Base-by-base conservation (phyloP, 495 filamentous ascomycete species). In the Penicillium psychrofluorescens region DNA sequence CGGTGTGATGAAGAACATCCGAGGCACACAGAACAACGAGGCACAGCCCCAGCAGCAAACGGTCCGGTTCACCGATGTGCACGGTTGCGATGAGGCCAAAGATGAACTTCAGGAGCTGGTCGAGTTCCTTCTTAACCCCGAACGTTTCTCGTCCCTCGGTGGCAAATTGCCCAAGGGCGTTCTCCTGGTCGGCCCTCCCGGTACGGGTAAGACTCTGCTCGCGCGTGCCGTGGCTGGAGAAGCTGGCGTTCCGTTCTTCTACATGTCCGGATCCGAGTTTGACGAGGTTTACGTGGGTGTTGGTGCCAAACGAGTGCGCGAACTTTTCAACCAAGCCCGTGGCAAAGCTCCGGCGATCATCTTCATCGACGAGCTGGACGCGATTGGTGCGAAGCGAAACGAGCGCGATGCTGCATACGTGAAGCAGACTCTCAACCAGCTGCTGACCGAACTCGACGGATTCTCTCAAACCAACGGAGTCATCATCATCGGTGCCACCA, bases 221-320 rank as follows among this genome's bases (percentile, higher is more conserved):
- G 92, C 92, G 45, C 86, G 94, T 51, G 92, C 92, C 9, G 92
- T 98, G 40, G 92, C 92, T 42, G 92, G 92, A 27, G 92, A 98
- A 71, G 89, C 92, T 35, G 92, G 92, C 45, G 94, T 97, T 14
- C 92, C 92, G 1, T 97, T 96, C 77, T 98, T 96, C 77, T 97
- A 92, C 76, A 96, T 98, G 91, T 97, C 94, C 52, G 92, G 92
- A 27, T 90, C 86, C 44, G 94, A 98, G 62, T 98, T 98, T 58
- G 92, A 98, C 56, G 92, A 98, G 63, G 85, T 98, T 34, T 98
- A 95, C 55, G 94, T 98, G 16, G 92, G 92, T 54, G 94, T 98
- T 41, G 92, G 92, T 54, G 92, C 92, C 38, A 97, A 97, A 72
- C 88, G 92, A 58, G 92, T 98, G 35, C 88, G 92, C 36, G 92